Conservation (phyloP, 345 rosid species). For the Eucalyptus curtisii region DNA sequence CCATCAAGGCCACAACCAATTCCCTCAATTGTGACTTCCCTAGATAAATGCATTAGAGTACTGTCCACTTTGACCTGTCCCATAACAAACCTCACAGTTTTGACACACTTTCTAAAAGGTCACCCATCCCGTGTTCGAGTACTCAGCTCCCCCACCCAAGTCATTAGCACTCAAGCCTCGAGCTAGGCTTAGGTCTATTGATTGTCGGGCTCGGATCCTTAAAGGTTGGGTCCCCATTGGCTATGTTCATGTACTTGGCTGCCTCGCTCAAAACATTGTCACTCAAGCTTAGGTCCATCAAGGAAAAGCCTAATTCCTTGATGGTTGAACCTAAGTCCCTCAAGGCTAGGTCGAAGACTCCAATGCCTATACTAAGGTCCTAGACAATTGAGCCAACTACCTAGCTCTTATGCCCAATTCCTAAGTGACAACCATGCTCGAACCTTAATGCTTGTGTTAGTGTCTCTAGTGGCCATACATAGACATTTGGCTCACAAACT, state of each 20-base stretch:
- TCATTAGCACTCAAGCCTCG: background rate
- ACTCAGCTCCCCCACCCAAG: background rate
- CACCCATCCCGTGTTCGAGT: rapidly evolving
- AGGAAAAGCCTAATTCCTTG: rapidly evolving
- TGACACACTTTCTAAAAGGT: too few relatives aligned
- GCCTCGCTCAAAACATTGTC: rapidly evolving
- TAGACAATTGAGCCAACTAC: too few relatives aligned
- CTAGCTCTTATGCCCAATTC: too few relatives aligned
- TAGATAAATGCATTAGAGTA: too few relatives aligned
- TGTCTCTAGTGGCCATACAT: background rate
- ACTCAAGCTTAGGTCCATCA: rapidly evolving
- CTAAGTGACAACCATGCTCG: background rate
- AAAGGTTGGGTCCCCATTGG: background rate
- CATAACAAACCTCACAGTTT: rapidly evolving
- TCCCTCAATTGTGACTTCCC: background rate
- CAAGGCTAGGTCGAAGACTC: rapidly evolving
- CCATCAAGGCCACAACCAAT: rapidly evolving
- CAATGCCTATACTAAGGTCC: background rate
- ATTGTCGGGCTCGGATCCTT: rapidly evolving
- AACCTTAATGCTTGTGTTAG: background rate
- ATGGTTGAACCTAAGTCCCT: background rate
- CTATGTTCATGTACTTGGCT: rapidly evolving
- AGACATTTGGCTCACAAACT: background rate
- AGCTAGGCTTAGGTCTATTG: background rate
- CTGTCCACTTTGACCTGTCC: too few relatives aligned